These are phyloP conservation scores for Linnemannia exigua DNA, from an alignment of 192 early-diverging fungal species.

Conservation along the genomic window DNA sequence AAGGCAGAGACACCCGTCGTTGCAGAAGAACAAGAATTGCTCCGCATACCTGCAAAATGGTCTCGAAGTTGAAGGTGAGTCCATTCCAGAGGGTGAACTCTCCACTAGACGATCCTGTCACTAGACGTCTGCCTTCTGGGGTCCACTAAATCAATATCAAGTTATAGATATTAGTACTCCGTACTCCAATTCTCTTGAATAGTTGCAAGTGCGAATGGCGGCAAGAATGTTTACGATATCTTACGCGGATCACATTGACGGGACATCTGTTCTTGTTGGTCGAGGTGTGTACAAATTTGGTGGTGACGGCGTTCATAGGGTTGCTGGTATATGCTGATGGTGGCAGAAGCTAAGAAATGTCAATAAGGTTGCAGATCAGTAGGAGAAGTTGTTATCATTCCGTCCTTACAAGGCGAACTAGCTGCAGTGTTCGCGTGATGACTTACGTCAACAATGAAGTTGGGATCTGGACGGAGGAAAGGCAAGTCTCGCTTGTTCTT, in stretches of 20 bases:
- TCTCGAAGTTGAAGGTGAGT: slow-evolving; percentile 98
- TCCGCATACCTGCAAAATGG: slow-evolving; percentile 82
- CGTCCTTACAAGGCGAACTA: not conserved
- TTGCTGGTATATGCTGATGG: slow-evolving; percentile 78
- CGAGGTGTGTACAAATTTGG: slow-evolving; percentile 92
- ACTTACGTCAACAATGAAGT: slow-evolving; percentile 81
- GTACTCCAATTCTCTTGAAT: not conserved
- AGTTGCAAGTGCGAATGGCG: not conserved
- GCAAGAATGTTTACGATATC: not conserved
- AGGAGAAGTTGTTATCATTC: not conserved
- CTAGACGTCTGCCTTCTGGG: slow-evolving; percentile 93
- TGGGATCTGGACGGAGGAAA: slow-evolving; percentile 77
- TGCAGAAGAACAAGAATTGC: not conserved
- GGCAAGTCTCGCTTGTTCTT: slow-evolving; percentile 68
- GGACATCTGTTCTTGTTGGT: slow-evolving; percentile 95
- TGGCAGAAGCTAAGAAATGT: slow-evolving; percentile 69
- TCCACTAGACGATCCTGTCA: slow-evolving; percentile 93
- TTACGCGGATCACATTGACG: slow-evolving; percentile 89
- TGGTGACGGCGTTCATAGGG: slow-evolving; percentile 80
- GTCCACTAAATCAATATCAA: slow-evolving; percentile 79
- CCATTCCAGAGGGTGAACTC: slow-evolving; percentile 99
- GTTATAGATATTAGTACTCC: not conserved
- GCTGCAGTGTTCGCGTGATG: not conserved
- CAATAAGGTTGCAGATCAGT: not conserved
- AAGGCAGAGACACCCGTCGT: not conserved